Percentiles rank a stretch among this genome's conserved stretches.
Evolutionary conservation across 23 red algal species (phyloP).

Genomic region (Gracilaria gracilis): DNA sequence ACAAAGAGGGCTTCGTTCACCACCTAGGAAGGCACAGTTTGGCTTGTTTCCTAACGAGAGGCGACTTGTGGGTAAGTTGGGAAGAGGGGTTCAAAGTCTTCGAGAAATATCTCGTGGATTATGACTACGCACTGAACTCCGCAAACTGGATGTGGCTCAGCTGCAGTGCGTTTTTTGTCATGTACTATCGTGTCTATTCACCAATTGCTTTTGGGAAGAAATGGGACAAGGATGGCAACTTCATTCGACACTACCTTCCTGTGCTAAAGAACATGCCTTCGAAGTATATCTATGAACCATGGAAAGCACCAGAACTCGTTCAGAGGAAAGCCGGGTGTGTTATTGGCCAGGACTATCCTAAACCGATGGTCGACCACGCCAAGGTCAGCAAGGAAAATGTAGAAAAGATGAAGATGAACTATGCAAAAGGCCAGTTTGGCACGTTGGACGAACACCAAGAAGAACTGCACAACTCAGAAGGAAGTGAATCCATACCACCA

Average conservation of each 20-base stretch:
- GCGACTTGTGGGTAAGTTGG: slow-evolving; percentile 98
- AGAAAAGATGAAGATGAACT: slow-evolving; percentile 76
- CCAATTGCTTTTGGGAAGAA: slow-evolving; percentile 87
- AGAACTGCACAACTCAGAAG: neutral
- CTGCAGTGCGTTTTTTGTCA: slow-evolving; percentile 91
- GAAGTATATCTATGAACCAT: slow-evolving; percentile 95
- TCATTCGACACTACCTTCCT: slow-evolving; percentile 92
- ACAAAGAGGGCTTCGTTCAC: slow-evolving; percentile 90
- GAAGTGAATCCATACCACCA: neutral
- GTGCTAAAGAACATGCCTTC: slow-evolving; percentile 81
- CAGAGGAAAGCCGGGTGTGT: slow-evolving; percentile 79
- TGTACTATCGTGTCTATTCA: slow-evolving; percentile 97
- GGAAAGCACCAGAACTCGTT: slow-evolving; percentile 82
- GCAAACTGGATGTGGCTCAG: slow-evolving; percentile 99
- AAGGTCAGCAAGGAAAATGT: slow-evolving; percentile 84
- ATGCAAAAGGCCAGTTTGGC: slow-evolving; percentile 42
- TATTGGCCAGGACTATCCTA: slow-evolving; percentile 94
- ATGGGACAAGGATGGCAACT: slow-evolving; percentile 77
- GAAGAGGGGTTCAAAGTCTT: slow-evolving; percentile 84
- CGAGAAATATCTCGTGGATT: slow-evolving; percentile 87
- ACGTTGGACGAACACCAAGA: neutral
- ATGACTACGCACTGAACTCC: slow-evolving; percentile 88
- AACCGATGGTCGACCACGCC: slow-evolving; percentile 88
- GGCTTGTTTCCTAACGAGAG: slow-evolving; percentile 97
- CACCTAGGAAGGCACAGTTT: slow-evolving; percentile 94